Percentiles rank a stretch among this genome's conserved stretches.
Conservation (phyloP, 768 basidiomycete genomes). For the Leccinum arenicola region DNA sequence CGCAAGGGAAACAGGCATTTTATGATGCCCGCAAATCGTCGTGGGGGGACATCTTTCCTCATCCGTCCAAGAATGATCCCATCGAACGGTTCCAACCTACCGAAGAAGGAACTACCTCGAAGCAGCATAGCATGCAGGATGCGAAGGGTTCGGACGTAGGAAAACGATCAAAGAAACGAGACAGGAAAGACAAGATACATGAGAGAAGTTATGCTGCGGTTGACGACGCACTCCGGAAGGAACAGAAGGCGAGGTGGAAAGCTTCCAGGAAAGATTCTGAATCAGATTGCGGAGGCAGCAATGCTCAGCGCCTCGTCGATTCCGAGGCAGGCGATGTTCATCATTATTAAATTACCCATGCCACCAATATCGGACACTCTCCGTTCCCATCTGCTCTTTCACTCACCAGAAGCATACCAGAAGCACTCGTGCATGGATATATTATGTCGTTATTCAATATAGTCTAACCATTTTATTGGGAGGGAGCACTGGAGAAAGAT, state of each 20-base stretch:
- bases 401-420: neutral
- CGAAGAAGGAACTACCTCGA: conserved; percentile 25
- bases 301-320: conserved; percentile 9
- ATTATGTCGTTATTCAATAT: conserved; percentile 2
- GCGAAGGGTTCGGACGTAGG: conserved; percentile 55
- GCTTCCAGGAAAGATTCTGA: conserved; percentile 16
- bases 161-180: conserved; percentile 39
- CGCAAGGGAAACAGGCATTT: conserved; percentile 92
- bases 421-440: neutral
- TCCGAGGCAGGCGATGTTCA: conserved; percentile 5
- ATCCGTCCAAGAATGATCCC: conserved; percentile 74
- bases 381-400: neutral
- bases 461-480: neutral
- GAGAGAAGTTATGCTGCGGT: conserved; percentile 28
- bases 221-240: conserved; percentile 37
- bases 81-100: conserved; percentile 55
- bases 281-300: neutral
- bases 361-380: neutral
- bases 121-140: conserved; percentile 26
- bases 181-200: conserved; percentile 20
- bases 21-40: conserved; percentile 91
- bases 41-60: conserved; percentile 97
- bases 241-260: conserved; percentile 35
- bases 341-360: conserved; percentile 5
- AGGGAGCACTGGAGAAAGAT: neutral